Evolutionary conservation across 352 stramenopile species (phyloP).

Genomic region (Globisporangium recalcitrans): DNA sequence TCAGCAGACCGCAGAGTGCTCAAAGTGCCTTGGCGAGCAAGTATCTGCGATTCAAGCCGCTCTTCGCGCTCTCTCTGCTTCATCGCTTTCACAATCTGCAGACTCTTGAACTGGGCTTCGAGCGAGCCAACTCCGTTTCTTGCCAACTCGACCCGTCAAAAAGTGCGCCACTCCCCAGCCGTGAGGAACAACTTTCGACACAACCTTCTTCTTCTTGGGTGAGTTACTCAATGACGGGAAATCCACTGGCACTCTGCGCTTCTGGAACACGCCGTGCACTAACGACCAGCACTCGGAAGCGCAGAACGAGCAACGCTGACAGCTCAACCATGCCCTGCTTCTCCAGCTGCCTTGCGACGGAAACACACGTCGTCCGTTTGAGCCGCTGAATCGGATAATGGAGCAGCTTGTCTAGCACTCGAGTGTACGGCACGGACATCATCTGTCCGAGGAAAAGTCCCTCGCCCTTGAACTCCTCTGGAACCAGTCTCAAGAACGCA

Average conservation of each 20-base stretch:
- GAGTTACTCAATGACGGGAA: slow-evolving; percentile 16
- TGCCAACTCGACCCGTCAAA: slow-evolving; percentile 38
- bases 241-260: slow-evolving; percentile 27
- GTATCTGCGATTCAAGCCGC: slow-evolving; percentile 52
- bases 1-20: slow-evolving; percentile 59
- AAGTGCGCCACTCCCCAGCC: slow-evolving; percentile 79
- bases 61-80: slow-evolving; percentile 70
- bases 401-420: slow-evolving; percentile 56
- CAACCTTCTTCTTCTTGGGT: slow-evolving; percentile 18
- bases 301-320: slow-evolving; percentile 45
- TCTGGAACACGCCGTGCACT: slow-evolving; percentile 71
- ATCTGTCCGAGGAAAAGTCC: slow-evolving; percentile 26
- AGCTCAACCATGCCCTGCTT: slow-evolving; percentile 46
- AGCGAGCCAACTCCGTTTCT: slow-evolving; percentile 52
- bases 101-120: slow-evolving; percentile 68
- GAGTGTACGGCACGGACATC: slow-evolving; percentile 51
- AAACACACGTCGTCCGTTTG: slow-evolving; percentile 42
- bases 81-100: slow-evolving; percentile 57
- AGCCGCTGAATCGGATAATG: slow-evolving; percentile 60
- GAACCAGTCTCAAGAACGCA: slow-evolving; percentile 38
- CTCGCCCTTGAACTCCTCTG: slow-evolving; percentile 46
- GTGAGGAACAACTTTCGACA: slow-evolving; percentile 41
- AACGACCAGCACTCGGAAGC: slow-evolving; percentile 68
- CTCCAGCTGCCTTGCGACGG: slow-evolving; percentile 43
- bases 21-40: slow-evolving; percentile 56